Evolutionary conservation across 179 eudicot species (phyloP).

Genomic region (Carnegiea gigantea): DNA sequence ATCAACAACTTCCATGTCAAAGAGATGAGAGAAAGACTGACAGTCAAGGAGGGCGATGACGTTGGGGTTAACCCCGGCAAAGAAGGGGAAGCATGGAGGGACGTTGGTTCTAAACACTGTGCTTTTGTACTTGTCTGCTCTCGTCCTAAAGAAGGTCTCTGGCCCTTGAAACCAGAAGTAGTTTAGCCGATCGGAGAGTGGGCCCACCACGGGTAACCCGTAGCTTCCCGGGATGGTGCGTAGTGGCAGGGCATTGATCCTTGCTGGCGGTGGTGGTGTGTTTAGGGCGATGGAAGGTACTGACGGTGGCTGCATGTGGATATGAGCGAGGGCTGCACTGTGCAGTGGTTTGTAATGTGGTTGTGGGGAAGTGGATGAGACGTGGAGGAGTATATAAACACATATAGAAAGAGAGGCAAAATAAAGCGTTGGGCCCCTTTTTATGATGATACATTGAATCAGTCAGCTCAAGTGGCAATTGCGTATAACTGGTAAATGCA

Average conservation of each 20-base stretch:
- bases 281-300: slow-evolving; percentile 15
- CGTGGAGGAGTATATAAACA: too few relatives aligned
- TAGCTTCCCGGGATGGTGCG: slow-evolving; percentile 62
- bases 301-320: slow-evolving; percentile 10
- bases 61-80: slow-evolving; percentile 55
- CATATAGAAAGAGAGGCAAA: background rate
- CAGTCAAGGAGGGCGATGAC: slow-evolving; percentile 67
- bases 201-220: slow-evolving; percentile 79
- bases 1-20: slow-evolving; percentile 69
- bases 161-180: slow-evolving; percentile 87
- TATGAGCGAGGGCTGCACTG: background rate
- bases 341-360: background rate
- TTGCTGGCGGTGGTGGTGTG: slow-evolving; percentile 20
- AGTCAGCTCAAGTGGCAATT: too few relatives aligned
- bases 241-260: slow-evolving; percentile 17
- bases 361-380: background rate
- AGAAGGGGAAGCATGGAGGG: slow-evolving; percentile 76
- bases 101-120: slow-evolving; percentile 79
- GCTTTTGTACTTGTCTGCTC: slow-evolving; percentile 65
- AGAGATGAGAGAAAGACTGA: slow-evolving; percentile 57
- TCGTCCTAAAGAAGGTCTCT: slow-evolving; percentile 50
- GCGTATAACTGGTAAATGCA: too few relatives aligned
- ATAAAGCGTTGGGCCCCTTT: too few relatives aligned
- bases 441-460: too few relatives aligned
- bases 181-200: slow-evolving; percentile 58